phyloP scores from a whole-genome alignment of 2,329 filamentous ascomycete genomes.

The Furcasterigmium furcatum region DNA sequence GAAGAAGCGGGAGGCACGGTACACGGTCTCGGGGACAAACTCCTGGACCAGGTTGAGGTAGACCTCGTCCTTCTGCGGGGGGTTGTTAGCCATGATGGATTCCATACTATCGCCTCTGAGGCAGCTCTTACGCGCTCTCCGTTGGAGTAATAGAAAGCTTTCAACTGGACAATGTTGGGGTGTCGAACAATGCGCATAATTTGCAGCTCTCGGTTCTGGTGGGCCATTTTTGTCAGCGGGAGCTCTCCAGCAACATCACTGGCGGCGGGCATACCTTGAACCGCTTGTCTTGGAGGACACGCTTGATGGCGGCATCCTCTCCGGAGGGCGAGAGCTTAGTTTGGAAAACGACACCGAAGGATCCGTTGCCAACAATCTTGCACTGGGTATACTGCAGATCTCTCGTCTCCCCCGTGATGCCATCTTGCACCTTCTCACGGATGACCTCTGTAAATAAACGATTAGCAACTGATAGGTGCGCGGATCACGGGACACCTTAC shows the following conservation, averaged over 20 bases:
- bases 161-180: slow-evolving; percentile 97
- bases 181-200: slow-evolving; percentile 99
- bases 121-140: slow-evolving; percentile 76
- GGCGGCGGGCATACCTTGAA: slow-evolving; percentile 82
- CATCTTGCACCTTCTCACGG: slow-evolving; percentile 98
- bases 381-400: slow-evolving; percentile 98
- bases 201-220: slow-evolving; percentile 94
- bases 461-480: neutral
- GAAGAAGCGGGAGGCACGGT: slow-evolving; percentile 96
- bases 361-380: slow-evolving; percentile 99
- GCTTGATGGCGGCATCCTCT: slow-evolving; percentile 98
- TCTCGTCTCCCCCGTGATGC: slow-evolving; percentile 91
- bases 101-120: neutral
- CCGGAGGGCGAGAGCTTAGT: slow-evolving; percentile 97
- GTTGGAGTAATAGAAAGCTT: slow-evolving; percentile 99
- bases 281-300: slow-evolving; percentile 96
- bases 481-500: slow-evolving; percentile 52
- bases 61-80: slow-evolving; percentile 89
- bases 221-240: too few relatives aligned
- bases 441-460: slow-evolving; percentile 71
- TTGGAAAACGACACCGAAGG: slow-evolving; percentile 98
- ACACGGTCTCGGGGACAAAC: slow-evolving; percentile 97
- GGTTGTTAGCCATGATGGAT: neutral
- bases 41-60: slow-evolving; percentile 98
- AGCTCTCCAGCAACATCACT: too few relatives aligned